These are phyloP conservation scores for Phallus indusiatus DNA, from an alignment of 768 basidiomycete genomes.

Conservation along the genomic window DNA sequence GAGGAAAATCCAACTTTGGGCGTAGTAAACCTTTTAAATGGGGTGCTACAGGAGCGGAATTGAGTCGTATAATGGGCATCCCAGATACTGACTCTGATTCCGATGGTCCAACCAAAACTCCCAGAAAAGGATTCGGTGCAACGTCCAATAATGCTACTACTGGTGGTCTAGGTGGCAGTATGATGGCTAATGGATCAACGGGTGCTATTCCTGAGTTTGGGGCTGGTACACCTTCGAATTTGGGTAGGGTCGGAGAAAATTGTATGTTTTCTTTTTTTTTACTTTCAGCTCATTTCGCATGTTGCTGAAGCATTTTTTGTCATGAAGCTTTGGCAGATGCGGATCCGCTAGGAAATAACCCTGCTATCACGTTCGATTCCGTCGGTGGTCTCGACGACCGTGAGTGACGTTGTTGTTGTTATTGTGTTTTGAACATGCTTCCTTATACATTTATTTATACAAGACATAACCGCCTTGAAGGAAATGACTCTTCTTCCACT, in stretches of 20 bases:
- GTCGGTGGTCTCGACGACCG: conserved; percentile 94
- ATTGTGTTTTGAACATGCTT: background rate
- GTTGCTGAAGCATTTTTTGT: conserved; percentile 13
- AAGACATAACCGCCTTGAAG: conserved; percentile 88
- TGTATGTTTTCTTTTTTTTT: conserved; percentile 29
- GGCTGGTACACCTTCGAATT: conserved; percentile 73
- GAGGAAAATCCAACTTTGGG: conserved; percentile 18
- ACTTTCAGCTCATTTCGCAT: no score
- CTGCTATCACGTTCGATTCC: conserved; percentile 91
- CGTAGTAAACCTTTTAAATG: conserved; percentile 51
- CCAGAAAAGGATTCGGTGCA: conserved; percentile 46
- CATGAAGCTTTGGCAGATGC: conserved; percentile 77
- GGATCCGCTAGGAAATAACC: conserved; percentile 90
- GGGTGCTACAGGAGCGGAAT: conserved; percentile 71
- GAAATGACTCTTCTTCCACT: conserved; percentile 97
- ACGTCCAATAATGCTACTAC: conserved; percentile 26
- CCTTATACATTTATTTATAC: background rate
- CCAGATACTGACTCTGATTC: conserved; percentile 42
- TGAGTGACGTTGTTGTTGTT: conserved; percentile 28
- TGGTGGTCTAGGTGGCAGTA: conserved; percentile 44
- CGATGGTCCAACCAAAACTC: conserved; percentile 56
- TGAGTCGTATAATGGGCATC: conserved; percentile 72
- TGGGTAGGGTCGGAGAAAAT: conserved; percentile 77
- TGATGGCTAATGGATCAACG: conserved; percentile 28
- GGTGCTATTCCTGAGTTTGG: conserved; percentile 41